These are phyloP conservation scores for Medicago lupulina DNA, from an alignment of 306 rosid genomes.

Conservation along the genomic window DNA sequence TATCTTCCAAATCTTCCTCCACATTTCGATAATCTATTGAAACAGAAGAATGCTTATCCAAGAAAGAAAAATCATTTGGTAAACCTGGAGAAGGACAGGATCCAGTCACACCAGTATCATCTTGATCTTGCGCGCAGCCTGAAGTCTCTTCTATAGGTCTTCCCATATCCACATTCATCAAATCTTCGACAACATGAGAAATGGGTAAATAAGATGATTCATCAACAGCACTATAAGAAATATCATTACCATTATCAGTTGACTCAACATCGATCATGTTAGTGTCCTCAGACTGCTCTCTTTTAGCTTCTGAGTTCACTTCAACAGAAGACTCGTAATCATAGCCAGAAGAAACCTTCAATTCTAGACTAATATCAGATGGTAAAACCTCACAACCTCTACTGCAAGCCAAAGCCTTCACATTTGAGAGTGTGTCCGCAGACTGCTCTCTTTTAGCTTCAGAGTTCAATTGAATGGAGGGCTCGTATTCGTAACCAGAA, in stretches of 20 bases:
- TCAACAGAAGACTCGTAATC: conserved; percentile 43
- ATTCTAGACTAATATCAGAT: conserved; percentile 40
- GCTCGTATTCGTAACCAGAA: conserved; percentile 39
- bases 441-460: conserved; percentile 35
- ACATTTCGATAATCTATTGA: conserved; percentile 26
- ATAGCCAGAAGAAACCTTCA: conserved; percentile 47
- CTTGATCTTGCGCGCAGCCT: conserved; percentile 35
- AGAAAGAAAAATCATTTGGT: conserved; percentile 44
- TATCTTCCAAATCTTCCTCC: conserved; percentile 48
- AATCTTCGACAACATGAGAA: conserved; percentile 39
- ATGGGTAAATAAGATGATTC: conserved; percentile 42
- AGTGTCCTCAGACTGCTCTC: conserved; percentile 43
- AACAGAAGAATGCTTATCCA: conserved; percentile 41
- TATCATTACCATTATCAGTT: conserved; percentile 41
- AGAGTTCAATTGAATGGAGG: conserved; percentile 45
- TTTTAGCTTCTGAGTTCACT: conserved; percentile 41
- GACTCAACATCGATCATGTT: conserved; percentile 40
- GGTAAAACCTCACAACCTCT: conserved; percentile 40
- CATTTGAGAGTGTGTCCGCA: conserved; percentile 3
- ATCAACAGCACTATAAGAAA: conserved; percentile 45
- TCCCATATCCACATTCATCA: conserved; percentile 27
- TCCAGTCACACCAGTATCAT: conserved; percentile 27
- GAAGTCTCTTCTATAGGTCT: conserved; percentile 36
- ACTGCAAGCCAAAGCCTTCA: conserved; percentile 35
- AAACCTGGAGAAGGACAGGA: conserved; percentile 40